Percentiles rank a stretch among this genome's conserved stretches.
phyloP scores from a whole-genome alignment of 2,329 filamentous ascomycete genomes.

The Furcasterigmium furcatum region DNA sequence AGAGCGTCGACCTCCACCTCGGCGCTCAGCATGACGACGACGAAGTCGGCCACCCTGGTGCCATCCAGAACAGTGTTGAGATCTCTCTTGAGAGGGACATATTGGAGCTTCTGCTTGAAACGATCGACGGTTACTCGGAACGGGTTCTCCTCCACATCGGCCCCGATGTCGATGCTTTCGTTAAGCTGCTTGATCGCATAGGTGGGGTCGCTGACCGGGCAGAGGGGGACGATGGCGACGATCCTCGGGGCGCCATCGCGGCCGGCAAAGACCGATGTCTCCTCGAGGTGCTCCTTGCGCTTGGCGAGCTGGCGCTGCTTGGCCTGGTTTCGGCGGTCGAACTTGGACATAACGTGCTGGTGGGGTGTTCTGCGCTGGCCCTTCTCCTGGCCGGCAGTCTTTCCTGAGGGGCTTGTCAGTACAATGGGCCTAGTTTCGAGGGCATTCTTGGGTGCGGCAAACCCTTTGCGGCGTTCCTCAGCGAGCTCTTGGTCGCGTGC shows the following conservation, averaged over 20 bases:
- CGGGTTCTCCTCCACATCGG: conserved; percentile 56
- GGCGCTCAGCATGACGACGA: conserved; percentile 80
- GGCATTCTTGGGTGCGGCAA: conserved; percentile 12
- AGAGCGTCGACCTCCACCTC: conserved; percentile 79
- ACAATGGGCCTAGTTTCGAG: too few relatives aligned
- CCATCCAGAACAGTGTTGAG: conserved; percentile 79
- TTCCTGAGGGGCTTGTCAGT: conserved; percentile 50
- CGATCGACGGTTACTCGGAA: conserved; percentile 73
- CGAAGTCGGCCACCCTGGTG: conserved; percentile 85
- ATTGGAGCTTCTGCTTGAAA: conserved; percentile 94
- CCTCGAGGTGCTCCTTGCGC: conserved; percentile 76
- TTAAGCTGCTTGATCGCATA: conserved; percentile 70
- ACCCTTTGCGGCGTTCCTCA: conserved; percentile 88
- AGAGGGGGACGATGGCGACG: conserved; percentile 84
- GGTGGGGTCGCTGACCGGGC: conserved; percentile 64
- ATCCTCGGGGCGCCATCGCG: conserved; percentile 83
- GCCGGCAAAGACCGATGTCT: conserved; percentile 79
- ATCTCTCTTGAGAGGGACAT: conserved; percentile 71
- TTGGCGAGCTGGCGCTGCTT: conserved; percentile 86
- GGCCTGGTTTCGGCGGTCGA: conserved; percentile 91
- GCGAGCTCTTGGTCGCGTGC: conserved; percentile 81
- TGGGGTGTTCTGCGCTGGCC: conserved; percentile 82
- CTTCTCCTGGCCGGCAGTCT: conserved; percentile 66
- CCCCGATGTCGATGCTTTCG: conserved; percentile 73
- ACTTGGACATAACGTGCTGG: conserved; percentile 96